Conservation (phyloP, 1,284 basidiomycete genomes). For the Pyrrhoderma noxium region DNA sequence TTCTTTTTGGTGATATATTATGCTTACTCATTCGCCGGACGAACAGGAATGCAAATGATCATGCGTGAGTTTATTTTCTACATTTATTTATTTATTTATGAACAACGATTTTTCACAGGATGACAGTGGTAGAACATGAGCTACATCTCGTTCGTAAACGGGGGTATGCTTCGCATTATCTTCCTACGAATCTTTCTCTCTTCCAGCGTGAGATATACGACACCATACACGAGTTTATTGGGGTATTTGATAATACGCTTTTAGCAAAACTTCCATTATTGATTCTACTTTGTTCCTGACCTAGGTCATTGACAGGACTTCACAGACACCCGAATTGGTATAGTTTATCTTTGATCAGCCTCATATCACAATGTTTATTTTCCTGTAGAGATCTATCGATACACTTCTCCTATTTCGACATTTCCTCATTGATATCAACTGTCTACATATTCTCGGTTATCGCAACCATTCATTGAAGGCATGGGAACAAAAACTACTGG, state of each 20-base stretch:
- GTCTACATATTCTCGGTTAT: slow-evolving; percentile 15
- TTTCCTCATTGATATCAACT: slow-evolving; percentile 19
- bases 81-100: too few relatives aligned
- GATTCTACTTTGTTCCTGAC: background rate
- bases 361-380: background rate
- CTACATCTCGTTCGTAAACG: slow-evolving; percentile 17
- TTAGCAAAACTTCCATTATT: background rate
- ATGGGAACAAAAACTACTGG: slow-evolving; percentile 14
- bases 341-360: background rate
- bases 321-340: background rate
- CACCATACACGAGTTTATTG: background rate
- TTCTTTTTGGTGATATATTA: background rate
- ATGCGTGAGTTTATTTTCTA: slow-evolving; percentile 18
- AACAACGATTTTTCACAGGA: slow-evolving; percentile 10
- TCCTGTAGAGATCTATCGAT: slow-evolving; percentile 12
- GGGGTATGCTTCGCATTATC: slow-evolving; percentile 20
- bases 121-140: slow-evolving; percentile 19
- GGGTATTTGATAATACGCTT: slow-evolving; percentile 17
- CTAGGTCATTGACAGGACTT: too few relatives aligned
- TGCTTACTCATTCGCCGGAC: background rate
- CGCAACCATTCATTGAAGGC: slow-evolving; percentile 15
- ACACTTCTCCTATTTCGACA: slow-evolving; percentile 20
- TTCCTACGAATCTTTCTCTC: slow-evolving; percentile 15
- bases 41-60: slow-evolving; percentile 21
- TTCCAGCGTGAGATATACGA: slow-evolving; percentile 20